Evolutionary conservation across 306 rosid species (phyloP).

Genomic region (Fragaria nilgerrensis): DNA sequence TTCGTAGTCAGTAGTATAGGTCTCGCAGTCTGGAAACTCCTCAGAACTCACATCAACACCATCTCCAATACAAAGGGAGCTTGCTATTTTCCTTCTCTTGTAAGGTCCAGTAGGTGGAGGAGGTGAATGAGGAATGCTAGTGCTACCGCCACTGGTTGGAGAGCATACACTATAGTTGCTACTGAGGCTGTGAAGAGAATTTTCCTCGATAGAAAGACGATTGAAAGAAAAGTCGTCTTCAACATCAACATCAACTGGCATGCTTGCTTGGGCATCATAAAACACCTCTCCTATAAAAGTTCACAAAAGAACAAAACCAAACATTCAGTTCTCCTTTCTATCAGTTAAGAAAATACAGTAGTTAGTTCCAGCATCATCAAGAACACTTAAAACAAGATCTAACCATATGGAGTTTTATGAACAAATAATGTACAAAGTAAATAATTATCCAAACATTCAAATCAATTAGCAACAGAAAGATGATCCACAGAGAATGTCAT

Average conservation of each 20-base stretch:
- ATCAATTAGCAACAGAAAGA: background rate
- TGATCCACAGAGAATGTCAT: background rate
- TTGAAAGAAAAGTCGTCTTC: conserved; percentile 32
- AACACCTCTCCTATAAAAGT: conserved; percentile 68
- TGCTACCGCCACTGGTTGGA: conserved; percentile 25
- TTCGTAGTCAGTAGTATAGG: conserved; percentile 29
- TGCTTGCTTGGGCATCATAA: conserved; percentile 59
- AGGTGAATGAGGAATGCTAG: conserved; percentile 50
- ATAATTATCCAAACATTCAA: background rate
- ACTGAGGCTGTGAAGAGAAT: conserved; percentile 30
- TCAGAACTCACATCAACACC: conserved; percentile 39
- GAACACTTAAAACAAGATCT: conserved; percentile 6
- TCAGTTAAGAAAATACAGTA: conserved; percentile 18
- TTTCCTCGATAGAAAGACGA: conserved; percentile 33
- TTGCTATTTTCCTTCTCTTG: conserved; percentile 70
- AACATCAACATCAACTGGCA: conserved; percentile 36
- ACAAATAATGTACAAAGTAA: background rate
- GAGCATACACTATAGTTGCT: conserved; percentile 32
- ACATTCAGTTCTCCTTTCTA: conserved; percentile 25
- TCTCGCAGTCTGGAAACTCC: conserved; percentile 22
- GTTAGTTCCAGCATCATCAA: conserved; percentile 24
- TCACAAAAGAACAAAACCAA: conserved; percentile 11
- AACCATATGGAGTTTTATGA: background rate
- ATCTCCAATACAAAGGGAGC: conserved; percentile 29
- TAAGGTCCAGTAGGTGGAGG: conserved; percentile 72